Percentiles rank a stretch among this genome's conserved stretches.
Conservation (phyloP, 1,139 yeast genomes). For the Pneumocystis murina region DNA sequence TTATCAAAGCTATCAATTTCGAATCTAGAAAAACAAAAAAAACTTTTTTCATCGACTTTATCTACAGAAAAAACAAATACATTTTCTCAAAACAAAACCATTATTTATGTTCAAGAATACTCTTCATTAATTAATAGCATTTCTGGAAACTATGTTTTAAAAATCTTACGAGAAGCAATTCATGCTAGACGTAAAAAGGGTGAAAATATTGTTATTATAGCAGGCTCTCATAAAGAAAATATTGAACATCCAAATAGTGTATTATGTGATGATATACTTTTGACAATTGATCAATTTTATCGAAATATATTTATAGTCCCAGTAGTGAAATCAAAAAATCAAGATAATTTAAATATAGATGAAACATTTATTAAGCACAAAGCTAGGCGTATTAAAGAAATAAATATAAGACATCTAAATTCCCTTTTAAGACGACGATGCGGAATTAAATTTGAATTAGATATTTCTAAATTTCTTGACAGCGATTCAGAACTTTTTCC, state of each 20-base stretch:
- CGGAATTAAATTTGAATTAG: not conserved
- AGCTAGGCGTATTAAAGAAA: not conserved
- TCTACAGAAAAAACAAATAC: not conserved
- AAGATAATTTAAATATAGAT: not conserved
- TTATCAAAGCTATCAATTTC: not conserved
- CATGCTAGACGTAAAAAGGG: not conserved
- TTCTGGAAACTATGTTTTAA: not conserved
- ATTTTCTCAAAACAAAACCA: not conserved
- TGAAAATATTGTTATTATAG: not conserved
- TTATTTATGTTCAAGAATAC: not conserved
- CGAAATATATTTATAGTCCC: not conserved
- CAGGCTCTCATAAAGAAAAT: not conserved
- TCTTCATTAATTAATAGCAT: not conserved
- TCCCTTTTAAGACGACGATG: not conserved
- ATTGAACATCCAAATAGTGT: not conserved
- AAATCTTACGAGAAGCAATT: not conserved
- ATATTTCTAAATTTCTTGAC: not conserved
- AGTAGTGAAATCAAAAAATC: not conserved
- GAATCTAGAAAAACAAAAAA: not conserved
- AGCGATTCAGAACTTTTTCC: not conserved
- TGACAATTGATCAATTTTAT: not conserved
- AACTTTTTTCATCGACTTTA: not conserved
- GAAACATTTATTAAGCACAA: not conserved
- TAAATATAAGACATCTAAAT: constrained; percentile 1
- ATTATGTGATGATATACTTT: not conserved